Conservation (phyloP, 2,329 filamentous ascomycete genomes). For the Monilinia aucupariae region DNA sequence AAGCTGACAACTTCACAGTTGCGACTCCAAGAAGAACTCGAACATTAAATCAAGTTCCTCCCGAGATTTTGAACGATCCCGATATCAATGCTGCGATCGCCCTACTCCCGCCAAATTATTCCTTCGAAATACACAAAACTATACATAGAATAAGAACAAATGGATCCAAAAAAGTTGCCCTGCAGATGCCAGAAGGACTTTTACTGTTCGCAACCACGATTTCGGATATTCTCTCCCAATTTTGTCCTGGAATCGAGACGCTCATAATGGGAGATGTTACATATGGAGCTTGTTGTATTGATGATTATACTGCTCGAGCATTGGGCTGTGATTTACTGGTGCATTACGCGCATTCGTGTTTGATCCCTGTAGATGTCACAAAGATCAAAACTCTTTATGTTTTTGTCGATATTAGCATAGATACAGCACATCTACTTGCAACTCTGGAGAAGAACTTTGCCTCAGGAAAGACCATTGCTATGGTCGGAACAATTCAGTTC, state of each 20-base stretch:
- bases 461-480: slow-evolving; percentile 76
- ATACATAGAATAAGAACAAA: slow-evolving; percentile 86
- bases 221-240: slow-evolving; percentile 90
- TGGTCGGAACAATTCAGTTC: slow-evolving; percentile 98
- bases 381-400: slow-evolving; percentile 97
- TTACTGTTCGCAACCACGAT: slow-evolving; percentile 95
- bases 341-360: slow-evolving; percentile 93
- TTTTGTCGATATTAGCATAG: slow-evolving; percentile 96
- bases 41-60: slow-evolving; percentile 84
- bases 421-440: slow-evolving; percentile 78
- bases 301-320: slow-evolving; percentile 93
- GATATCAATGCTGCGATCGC: slow-evolving; percentile 83
- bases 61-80: slow-evolving; percentile 76
- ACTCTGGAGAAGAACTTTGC: slow-evolving; percentile 86
- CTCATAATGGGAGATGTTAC: slow-evolving; percentile 99
- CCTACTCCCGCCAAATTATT: slow-evolving; percentile 91
- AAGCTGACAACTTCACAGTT: slow-evolving; percentile 45
- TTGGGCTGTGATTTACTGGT: slow-evolving; percentile 91
- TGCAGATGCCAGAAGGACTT: slow-evolving; percentile 97
- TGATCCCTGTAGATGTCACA: slow-evolving; percentile 94
- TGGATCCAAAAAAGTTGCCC: slow-evolving; percentile 73
- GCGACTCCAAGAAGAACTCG: slow-evolving; percentile 66
- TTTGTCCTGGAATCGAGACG: slow-evolving; percentile 86
- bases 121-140: slow-evolving; percentile 97
- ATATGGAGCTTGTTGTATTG: slow-evolving; percentile 97